Evolutionary conservation across 1,284 basidiomycete genomes (phyloP), one percentile per base, ranked within the genome.

Genomic region (Amylostereum areolatum): DNA sequence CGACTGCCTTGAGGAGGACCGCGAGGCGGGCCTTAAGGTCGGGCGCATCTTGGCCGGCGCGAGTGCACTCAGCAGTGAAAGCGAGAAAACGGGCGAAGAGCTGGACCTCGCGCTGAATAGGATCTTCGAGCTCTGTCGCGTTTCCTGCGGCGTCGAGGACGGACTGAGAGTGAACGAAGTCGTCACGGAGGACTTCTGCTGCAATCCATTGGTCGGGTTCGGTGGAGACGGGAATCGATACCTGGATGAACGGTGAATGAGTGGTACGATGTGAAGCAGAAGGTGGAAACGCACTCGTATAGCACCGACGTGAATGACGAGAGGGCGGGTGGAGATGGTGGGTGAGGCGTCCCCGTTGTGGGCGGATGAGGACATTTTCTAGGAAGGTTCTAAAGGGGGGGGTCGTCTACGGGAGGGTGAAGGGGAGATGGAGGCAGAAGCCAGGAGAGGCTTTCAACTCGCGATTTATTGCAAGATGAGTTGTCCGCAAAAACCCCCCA

Each of bases 101-200:
- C 69, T 90, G 83, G 65, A 89, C 74, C 55, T 81, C 77, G 58
- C 84, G 81, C 67, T 92, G 80, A 47, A 65, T 64, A 54, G 67
- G 63, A 59, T 77, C 72, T 59, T 82, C 82, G 54, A 76, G 66
- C 58, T 82, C 72, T 32, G 64, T 64, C 46, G 74, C 70, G 47
- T 66, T 71, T 59, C 80, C 75, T 61, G 77, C 66, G 52, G 74
- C 70, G 65, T 83, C 77, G 62, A 74, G 51, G 61, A 73, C 72
- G 45, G 74, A 71, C 62, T 88, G 79, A 49, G 77, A 69, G 64
- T 90, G 82, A 52, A 76, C 69, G 66, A 94, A 95, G 57, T 92
- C 89, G 61, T 94, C 91, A 64, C 88, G 78, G 54, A 94, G 79
- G 60, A 92, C 83, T 68, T 93, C 90, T 49, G 91, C 91, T 46